These are phyloP conservation scores for Sphaerulina vaccinii DNA, from an alignment of 2,329 filamentous ascomycete species.

Conservation along the genomic window DNA sequence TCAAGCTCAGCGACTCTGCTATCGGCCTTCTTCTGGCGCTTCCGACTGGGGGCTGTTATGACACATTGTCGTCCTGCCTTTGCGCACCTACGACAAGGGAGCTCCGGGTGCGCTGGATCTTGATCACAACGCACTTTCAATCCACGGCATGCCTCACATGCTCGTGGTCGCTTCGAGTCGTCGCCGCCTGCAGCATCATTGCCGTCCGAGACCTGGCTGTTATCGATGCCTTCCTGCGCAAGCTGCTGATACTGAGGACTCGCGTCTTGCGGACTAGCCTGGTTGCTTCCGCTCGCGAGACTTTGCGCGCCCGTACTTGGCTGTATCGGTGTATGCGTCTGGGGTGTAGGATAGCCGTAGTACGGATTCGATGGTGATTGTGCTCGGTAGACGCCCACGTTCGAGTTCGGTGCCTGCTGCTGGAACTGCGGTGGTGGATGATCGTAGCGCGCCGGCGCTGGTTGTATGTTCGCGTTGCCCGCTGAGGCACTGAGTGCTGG, in stretches of 20 bases:
- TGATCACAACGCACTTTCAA: slow-evolving; percentile 76
- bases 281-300: slow-evolving; percentile 27
- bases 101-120: slow-evolving; percentile 61
- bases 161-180: slow-evolving; percentile 48
- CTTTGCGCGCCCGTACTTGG: slow-evolving; percentile 18
- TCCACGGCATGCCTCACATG: slow-evolving; percentile 50
- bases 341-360: slow-evolving; percentile 26
- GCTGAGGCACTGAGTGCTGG: background rate
- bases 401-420: slow-evolving; percentile 1
- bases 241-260: slow-evolving; percentile 7
- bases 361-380: slow-evolving; percentile 26
- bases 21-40: slow-evolving; percentile 89
- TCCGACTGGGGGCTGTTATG: slow-evolving; percentile 71
- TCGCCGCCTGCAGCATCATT: slow-evolving; percentile 22
- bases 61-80: slow-evolving; percentile 78
- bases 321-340: slow-evolving; percentile 20
- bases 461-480: background rate
- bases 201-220: slow-evolving; percentile 16
- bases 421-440: background rate
- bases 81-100: slow-evolving; percentile 64
- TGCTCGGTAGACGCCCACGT: slow-evolving; percentile 9
- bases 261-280: slow-evolving; percentile 25
- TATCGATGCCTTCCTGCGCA: slow-evolving; percentile 20
- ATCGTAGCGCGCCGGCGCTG: background rate
- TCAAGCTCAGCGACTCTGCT: slow-evolving; percentile 85